Base-by-base conservation (phyloP, 2,329 filamentous ascomycete genomes). In the Ophiostoma sp. region DNA sequence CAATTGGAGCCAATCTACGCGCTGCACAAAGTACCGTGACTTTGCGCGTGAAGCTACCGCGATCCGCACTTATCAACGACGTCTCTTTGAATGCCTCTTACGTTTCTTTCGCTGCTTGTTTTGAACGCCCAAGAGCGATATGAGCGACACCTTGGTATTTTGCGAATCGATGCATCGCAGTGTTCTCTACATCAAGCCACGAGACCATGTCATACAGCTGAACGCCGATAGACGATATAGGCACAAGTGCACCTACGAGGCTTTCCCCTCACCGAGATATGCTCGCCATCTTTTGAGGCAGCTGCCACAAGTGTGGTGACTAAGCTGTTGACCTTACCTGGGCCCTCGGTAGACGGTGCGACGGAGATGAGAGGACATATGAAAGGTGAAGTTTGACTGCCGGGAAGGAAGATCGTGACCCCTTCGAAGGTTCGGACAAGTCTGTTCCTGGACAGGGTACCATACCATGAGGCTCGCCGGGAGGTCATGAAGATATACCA, bases 21-120 rank as follows among this genome's bases (percentile, higher is more conserved):
- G 72, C 69, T 61, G 19, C n/a, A 8, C 2, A 11, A 73, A 33
- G 72, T 71, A 73, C 69, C 28, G 31, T 4, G 25, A 73, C 69
- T 61, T 70, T 61, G n/a, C 36, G 61, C 72, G 69, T 22, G n/a
- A 28, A 42, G 31, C 25, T 57, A 15, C 22, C 61, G 61, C 36
- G 61, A 36, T 57, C 57, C 25, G 22, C 31, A 63, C 9, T 31
- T 39, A 52, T 36, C 19, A 69, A 72, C 71, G 39, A 52, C 63
- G 45, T 42, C 31, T 61, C 50, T 17, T 55, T 19, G 5, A 19
- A n/a, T 39, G 2, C 2, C 28, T 52, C 31, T 59, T 9, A 55
- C 50, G 50, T 12, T 22, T 9, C 22, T 42, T 7, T 17, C 11
- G n/a, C 9, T 45, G n/a, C 6, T 45, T 28, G 19, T 45, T 66